Percentiles rank a stretch among this genome's conserved stretches.
Conservation (phyloP, 179 eudicot genomes). For the Spinacia oleracea region DNA sequence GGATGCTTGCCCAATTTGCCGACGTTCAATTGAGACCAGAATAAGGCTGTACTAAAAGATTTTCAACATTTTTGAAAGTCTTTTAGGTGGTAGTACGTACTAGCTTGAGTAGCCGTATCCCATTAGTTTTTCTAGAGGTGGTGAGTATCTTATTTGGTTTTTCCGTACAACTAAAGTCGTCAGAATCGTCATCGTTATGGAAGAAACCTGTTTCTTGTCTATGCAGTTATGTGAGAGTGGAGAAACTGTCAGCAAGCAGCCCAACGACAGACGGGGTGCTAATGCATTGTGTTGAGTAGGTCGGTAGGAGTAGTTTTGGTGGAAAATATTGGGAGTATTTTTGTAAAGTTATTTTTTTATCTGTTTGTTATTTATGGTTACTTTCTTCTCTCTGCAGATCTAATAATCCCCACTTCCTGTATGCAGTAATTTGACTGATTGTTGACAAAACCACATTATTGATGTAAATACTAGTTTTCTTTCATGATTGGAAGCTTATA, state of each 20-base stretch:
- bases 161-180: background rate
- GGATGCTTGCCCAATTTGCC: slow-evolving; percentile 51
- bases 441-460: slow-evolving; percentile 8
- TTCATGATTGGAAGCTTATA: background rate
- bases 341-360: slow-evolving; percentile 15
- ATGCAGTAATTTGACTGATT: background rate
- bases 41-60: slow-evolving; percentile 41
- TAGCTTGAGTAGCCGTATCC: slow-evolving; percentile 11
- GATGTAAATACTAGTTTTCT: slow-evolving; percentile 25
- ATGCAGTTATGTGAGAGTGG: background rate
- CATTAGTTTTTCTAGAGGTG: background rate
- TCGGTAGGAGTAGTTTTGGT: background rate
- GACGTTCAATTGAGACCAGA: slow-evolving; percentile 43
- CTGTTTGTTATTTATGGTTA: slow-evolving; percentile 6
- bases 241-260: background rate
- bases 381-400: background rate
- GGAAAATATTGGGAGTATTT: background rate
- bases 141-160: slow-evolving; percentile 3
- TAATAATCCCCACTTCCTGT: background rate
- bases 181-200: background rate
- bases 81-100: slow-evolving; percentile 10
- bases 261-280: background rate
- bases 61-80: slow-evolving; percentile 7
- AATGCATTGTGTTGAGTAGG: background rate
- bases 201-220: background rate